Evolutionary conservation across 768 basidiomycete species (phyloP).

Genomic region (Crepidotus variabilis): DNA sequence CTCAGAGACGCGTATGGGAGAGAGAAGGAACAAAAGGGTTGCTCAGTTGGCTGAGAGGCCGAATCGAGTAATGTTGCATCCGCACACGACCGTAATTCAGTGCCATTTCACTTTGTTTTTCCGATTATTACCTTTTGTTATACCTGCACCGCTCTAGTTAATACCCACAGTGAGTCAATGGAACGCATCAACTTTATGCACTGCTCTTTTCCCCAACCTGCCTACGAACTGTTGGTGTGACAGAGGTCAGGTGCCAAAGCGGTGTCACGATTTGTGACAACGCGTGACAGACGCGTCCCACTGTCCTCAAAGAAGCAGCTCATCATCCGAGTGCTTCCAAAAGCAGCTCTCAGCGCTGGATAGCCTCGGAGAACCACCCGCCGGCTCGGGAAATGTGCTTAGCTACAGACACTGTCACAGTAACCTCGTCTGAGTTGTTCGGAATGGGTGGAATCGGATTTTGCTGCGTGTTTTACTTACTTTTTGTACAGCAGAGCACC

Average conservation of each 20-base stretch:
- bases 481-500: not conserved
- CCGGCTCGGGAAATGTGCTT: not conserved
- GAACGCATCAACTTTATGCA: not conserved
- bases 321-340: too few species aligned
- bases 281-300: not conserved
- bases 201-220: not conserved
- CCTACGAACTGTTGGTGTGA: not conserved
- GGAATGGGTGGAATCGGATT: not conserved
- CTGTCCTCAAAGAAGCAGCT: not conserved
- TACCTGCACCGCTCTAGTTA: not conserved
- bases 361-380: not conserved
- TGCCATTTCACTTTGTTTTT: not conserved
- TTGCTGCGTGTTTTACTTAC: not conserved
- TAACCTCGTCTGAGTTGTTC: not conserved
- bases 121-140: not conserved
- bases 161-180: not conserved
- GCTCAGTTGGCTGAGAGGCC: constrained; percentile 72
- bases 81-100: not conserved
- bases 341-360: too few species aligned
- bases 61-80: constrained; percentile 47
- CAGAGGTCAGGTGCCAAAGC: not conserved
- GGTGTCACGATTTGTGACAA: not conserved
- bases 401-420: not conserved
- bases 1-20: constrained; percentile 80
- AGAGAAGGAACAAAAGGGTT: constrained; percentile 82